Evolutionary conservation across 805 yeast species (phyloP).

Genomic region (Priceomyces melissophilus): DNA sequence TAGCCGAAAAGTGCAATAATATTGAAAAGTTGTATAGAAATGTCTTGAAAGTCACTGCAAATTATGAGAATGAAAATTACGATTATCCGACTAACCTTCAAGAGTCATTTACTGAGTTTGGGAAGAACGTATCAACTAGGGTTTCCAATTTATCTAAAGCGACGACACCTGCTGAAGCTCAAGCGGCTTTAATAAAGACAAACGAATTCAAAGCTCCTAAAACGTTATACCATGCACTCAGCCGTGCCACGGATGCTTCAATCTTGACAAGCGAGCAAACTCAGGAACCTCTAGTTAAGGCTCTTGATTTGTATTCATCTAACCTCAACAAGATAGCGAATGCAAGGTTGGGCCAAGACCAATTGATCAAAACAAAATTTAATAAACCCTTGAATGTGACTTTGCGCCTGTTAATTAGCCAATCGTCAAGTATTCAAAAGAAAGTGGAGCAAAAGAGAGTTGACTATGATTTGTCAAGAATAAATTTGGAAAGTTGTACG

Average conservation of each 20-base stretch:
- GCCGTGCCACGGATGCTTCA: conserved; percentile 66
- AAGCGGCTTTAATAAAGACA: conserved; percentile 55
- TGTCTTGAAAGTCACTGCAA: conserved; percentile 40
- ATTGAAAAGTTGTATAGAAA: conserved; percentile 41
- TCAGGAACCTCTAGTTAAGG: conserved; percentile 53
- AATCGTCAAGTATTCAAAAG: conserved; percentile 65
- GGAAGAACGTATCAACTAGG: conserved; percentile 60
- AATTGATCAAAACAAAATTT: conserved; percentile 63
- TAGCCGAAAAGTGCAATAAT: conserved; percentile 38
- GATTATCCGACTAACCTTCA: conserved; percentile 77
- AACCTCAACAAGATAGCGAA: conserved; percentile 75
- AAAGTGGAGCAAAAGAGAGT: conserved; percentile 75
- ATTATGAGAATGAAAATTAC: conserved; percentile 72
- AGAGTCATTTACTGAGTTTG: conserved; percentile 73
- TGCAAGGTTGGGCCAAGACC: conserved; percentile 80
- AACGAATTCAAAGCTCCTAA: conserved; percentile 60
- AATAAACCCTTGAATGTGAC: conserved; percentile 64
- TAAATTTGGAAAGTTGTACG: conserved; percentile 35
- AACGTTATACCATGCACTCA: conserved; percentile 77
- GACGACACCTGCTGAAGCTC: conserved; percentile 77
- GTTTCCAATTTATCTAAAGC: conserved; percentile 69
- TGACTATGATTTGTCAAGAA: conserved; percentile 75
- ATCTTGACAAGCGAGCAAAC: conserved; percentile 37
- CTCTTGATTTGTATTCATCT: conserved; percentile 63
- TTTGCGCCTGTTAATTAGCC: conserved; percentile 55